A percentile compares a stretch with the other conserved stretches of the same genome.
phyloP scores from a whole-genome alignment of 2,329 filamentous ascomycete genomes.

The Alternaria viburni region DNA sequence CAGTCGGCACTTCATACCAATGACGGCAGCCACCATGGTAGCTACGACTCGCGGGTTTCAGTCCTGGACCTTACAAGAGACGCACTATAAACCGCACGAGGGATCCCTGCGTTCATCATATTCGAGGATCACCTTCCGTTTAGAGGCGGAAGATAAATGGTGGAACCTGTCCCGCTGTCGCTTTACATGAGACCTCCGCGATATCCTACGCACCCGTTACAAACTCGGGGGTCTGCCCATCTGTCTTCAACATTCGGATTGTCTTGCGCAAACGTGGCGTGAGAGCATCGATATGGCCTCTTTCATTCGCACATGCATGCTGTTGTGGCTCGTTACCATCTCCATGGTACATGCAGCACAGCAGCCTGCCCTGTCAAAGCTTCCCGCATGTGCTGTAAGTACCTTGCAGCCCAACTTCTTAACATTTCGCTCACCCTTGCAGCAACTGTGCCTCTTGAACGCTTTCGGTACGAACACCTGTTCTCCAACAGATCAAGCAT shows the following conservation, averaged over 20 bases:
- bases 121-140: conserved; percentile 3
- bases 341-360: conserved; percentile 6
- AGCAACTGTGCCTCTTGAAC: conserved; percentile 16
- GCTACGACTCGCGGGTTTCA: conserved; percentile 8
- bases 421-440: not conserved
- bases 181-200: not conserved
- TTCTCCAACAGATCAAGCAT: conserved; percentile 23
- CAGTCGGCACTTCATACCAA: conserved; percentile 4
- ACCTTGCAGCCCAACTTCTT: not conserved
- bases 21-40: not conserved
- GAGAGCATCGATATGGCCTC: conserved; percentile 3
- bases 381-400: conserved; percentile 27
- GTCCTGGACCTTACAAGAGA: not conserved
- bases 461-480: conserved; percentile 25
- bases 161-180: not conserved
- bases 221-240: not conserved
- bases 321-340: conserved; percentile 6
- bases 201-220: not conserved
- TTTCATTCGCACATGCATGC: not conserved
- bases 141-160: not conserved
- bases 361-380: not conserved
- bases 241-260: not conserved
- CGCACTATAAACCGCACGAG: not conserved
- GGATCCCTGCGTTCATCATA: conserved; percentile 1
- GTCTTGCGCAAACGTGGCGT: not conserved